Evolutionary conservation across 2,329 filamentous ascomycete genomes (phyloP).

Genomic region (Fonsecaea erecta): DNA sequence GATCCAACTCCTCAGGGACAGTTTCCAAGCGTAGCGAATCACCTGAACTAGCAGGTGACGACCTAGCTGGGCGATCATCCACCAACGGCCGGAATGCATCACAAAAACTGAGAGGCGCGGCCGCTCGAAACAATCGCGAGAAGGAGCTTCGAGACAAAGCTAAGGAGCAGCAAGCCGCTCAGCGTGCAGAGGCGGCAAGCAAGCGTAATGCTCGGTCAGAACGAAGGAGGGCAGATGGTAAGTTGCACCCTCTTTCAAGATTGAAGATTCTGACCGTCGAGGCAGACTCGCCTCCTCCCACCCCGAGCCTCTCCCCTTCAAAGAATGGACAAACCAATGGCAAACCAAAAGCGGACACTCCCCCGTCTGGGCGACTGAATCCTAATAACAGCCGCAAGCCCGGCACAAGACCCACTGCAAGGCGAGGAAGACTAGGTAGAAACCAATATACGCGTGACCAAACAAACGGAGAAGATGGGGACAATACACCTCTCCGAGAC

Average conservation of each 20-base stretch:
- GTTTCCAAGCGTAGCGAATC: constrained; percentile 53
- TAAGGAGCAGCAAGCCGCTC: constrained; percentile 72
- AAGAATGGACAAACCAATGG: constrained; percentile 48
- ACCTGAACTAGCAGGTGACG: constrained; percentile 64
- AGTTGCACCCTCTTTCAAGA: constrained; percentile 23
- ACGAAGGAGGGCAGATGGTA: constrained; percentile 80
- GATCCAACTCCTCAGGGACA: constrained; percentile 72
- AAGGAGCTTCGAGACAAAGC: constrained; percentile 53
- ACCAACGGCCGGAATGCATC: constrained; percentile 49
- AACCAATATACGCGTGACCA: constrained; percentile 86
- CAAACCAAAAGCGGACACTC: constrained; percentile 51
- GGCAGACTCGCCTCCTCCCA: constrained; percentile 72
- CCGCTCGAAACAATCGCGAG: constrained; percentile 57
- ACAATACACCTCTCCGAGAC: constrained; percentile 40
- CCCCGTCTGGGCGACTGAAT: constrained; percentile 47
- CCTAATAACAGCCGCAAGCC: constrained; percentile 64
- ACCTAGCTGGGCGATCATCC: constrained; percentile 47
- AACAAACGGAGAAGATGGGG: constrained; percentile 57
- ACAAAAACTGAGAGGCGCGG: constrained; percentile 61
- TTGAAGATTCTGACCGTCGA: constrained; percentile 9
- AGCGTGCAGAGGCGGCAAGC: constrained; percentile 73
- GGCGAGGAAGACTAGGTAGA: constrained; percentile 69
- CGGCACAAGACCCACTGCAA: constrained; percentile 65
- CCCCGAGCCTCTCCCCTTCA: constrained; percentile 61
- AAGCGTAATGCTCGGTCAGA: constrained; percentile 83